Percentiles rank a stretch among this genome's conserved stretches.
These are phyloP conservation scores for Phaeomoniella chlamydospora DNA, from an alignment of 2,329 filamentous ascomycete species.

Conservation along the genomic window DNA sequence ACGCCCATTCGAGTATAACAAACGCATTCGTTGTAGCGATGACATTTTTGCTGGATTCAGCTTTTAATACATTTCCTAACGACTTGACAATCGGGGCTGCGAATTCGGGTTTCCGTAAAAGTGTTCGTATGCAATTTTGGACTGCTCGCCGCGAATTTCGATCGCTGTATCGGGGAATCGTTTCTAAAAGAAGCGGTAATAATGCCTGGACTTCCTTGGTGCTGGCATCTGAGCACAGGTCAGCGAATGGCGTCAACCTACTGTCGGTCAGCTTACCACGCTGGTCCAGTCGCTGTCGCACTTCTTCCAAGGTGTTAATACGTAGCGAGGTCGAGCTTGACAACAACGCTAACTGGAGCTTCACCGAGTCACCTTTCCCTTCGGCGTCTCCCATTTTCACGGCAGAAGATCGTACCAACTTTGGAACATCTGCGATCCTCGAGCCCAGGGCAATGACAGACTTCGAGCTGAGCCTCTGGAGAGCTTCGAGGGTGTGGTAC, in stretches of 20 bases:
- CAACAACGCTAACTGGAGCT: conserved; percentile 2
- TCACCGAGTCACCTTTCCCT: conserved; percentile 3
- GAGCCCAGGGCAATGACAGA: too few relatives aligned
- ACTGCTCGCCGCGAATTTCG: conserved; percentile 70
- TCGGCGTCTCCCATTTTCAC: conserved; percentile 1
- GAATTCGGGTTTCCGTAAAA: conserved; percentile 46
- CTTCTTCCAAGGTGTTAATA: neutral
- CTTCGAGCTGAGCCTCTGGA: too few relatives aligned
- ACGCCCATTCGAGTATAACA: conserved; percentile 82
- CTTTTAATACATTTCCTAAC: conserved; percentile 25
- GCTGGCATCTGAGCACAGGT: conserved; percentile 3
- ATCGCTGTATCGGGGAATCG: conserved; percentile 77
- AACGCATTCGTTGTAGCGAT: conserved; percentile 73
- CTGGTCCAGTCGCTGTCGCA: conserved; percentile 3
- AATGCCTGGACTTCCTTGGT: conserved; percentile 36
- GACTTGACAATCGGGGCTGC: conserved; percentile 36
- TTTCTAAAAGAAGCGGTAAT: conserved; percentile 66
- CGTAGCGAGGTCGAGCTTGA: neutral
- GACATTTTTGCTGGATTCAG: conserved; percentile 61
- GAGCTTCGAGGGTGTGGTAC: too few relatives aligned
- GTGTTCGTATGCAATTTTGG: conserved; percentile 59
- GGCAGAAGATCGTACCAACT: neutral
- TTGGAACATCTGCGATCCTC: too few relatives aligned
- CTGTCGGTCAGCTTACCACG: conserved; percentile 2
- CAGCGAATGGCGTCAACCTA: conserved; percentile 2